These are phyloP conservation scores for Alternaria novae-zelandiae DNA, from an alignment of 2,329 filamentous ascomycete genomes.

Conservation along the genomic window DNA sequence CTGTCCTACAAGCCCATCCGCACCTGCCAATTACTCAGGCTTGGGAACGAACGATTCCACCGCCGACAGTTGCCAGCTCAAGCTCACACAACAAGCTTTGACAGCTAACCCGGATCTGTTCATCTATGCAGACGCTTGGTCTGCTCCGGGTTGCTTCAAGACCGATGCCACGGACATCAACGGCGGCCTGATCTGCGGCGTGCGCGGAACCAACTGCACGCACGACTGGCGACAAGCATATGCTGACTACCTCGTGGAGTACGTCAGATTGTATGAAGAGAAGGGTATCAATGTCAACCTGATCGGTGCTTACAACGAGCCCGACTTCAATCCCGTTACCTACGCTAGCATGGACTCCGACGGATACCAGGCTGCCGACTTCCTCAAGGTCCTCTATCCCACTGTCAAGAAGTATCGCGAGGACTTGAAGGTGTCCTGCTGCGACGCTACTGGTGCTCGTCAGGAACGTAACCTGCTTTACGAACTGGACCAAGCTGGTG, in stretches of 20 bases:
- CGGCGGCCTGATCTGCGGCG: slow-evolving; percentile 55
- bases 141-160: slow-evolving; percentile 58
- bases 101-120: slow-evolving; percentile 48
- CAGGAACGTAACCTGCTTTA: slow-evolving; percentile 8
- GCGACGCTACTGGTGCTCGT: slow-evolving; percentile 48
- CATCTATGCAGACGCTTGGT: slow-evolving; percentile 58
- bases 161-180: slow-evolving; percentile 52
- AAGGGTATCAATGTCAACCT: slow-evolving; percentile 47
- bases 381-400: slow-evolving; percentile 54
- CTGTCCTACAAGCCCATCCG: slow-evolving; percentile 15
- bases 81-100: slow-evolving; percentile 57
- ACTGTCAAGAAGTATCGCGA: slow-evolving; percentile 43
- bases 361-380: slow-evolving; percentile 56
- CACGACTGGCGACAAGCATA: slow-evolving; percentile 57
- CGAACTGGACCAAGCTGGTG: slow-evolving; percentile 42
- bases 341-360: slow-evolving; percentile 57
- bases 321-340: slow-evolving; percentile 42
- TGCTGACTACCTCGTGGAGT: slow-evolving; percentile 55
- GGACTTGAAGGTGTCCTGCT: slow-evolving; percentile 48
- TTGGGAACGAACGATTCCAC: slow-evolving; percentile 10
- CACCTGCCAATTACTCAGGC: slow-evolving; percentile 20
- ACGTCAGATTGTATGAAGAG: slow-evolving; percentile 50
- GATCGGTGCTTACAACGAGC: slow-evolving; percentile 54
- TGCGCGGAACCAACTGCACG: slow-evolving; percentile 39
- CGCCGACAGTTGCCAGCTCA: slow-evolving; percentile 54